Conservation (phyloP, 257 asterid species). For the Prunella vulgaris region DNA sequence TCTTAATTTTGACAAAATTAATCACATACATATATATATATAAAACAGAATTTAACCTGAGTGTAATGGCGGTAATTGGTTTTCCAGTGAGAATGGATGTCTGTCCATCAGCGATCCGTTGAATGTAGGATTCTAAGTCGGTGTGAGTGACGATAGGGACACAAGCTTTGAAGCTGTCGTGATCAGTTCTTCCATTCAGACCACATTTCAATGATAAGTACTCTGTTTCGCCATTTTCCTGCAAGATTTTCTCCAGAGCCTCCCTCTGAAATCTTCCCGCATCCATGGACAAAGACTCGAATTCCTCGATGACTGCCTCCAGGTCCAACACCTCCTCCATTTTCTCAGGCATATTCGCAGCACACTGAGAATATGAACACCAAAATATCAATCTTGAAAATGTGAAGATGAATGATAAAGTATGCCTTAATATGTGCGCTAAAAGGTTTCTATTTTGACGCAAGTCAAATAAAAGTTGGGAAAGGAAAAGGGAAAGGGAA, state of each 20-base stretch:
- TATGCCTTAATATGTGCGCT: too few relatives aligned
- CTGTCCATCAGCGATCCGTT: conserved; percentile 53
- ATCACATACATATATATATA: too few relatives aligned
- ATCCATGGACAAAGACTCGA: conserved; percentile 53
- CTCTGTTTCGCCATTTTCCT: conserved; percentile 64
- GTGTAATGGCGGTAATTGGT: conserved; percentile 58
- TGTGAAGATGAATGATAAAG: too few relatives aligned
- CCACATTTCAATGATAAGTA: conserved; percentile 48
- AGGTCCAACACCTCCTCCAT: conserved; percentile 38
- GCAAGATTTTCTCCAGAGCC: conserved; percentile 54
- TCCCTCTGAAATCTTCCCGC: conserved; percentile 65
- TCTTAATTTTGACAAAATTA: too few relatives aligned
- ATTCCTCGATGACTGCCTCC: conserved; percentile 45
- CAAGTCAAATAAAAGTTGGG: conserved; percentile 22
- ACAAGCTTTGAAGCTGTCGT: conserved; percentile 40
- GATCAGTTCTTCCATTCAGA: conserved; percentile 62
- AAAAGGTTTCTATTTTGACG: conserved; percentile 21
- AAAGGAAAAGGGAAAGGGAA: too few relatives aligned
- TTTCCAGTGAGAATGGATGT: conserved; percentile 54
- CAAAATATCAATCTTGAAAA: not conserved
- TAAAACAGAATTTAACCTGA: conserved; percentile 34
- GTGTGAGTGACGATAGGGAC: conserved; percentile 61
- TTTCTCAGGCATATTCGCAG: conserved; percentile 42
- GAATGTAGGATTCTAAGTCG: conserved; percentile 60
- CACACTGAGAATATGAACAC: not conserved